Conservation (phyloP, 768 basidiomycete genomes). For the Clitopilus hobsonii region DNA sequence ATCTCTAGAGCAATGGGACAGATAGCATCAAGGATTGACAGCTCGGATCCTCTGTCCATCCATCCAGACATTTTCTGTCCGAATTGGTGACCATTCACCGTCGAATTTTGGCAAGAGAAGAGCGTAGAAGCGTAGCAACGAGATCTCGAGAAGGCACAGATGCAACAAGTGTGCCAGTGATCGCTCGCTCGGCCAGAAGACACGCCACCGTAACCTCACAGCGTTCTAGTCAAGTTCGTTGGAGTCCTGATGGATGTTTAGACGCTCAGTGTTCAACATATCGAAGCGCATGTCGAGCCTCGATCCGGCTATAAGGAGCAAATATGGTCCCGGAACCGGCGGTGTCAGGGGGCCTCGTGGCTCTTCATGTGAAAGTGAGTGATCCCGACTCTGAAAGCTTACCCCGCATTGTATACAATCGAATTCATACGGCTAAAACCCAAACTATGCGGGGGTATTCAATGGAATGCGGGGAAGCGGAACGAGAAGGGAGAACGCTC, state of each 20-base stretch:
- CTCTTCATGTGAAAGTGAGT: neutral
- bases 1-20: neutral
- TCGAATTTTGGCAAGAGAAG: neutral
- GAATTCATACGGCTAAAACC: neutral
- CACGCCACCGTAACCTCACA: neutral
- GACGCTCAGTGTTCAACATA: too few species aligned
- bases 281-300: neutral
- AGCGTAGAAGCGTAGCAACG: neutral
- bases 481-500: neutral
- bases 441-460: neutral
- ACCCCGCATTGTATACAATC: neutral
- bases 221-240: too few species aligned
- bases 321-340: neutral
- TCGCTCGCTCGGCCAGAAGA: too few species aligned
- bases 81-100: neutral
- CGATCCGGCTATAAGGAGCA: neutral
- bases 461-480: neutral
- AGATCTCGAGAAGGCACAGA: neutral
- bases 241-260: too few species aligned
- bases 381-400: neutral
- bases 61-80: neutral
- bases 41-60: neutral
- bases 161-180: too few species aligned
- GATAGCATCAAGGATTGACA: neutral
- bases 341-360: neutral